Evolutionary conservation across 148 eudicot species (phyloP).

Genomic region (Selenicereus undatus): DNA sequence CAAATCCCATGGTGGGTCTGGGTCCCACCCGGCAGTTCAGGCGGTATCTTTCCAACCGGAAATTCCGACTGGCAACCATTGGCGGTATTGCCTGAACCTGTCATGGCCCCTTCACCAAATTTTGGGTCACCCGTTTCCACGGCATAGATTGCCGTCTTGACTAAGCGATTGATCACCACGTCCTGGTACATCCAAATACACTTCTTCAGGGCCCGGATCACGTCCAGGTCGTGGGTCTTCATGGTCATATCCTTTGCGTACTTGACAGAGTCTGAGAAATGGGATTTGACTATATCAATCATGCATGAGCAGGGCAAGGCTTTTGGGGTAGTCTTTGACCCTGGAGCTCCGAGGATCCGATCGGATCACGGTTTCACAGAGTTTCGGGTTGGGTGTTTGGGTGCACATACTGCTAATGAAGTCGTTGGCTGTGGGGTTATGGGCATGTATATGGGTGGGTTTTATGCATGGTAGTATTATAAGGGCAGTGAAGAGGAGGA

Average conservation of each 20-base stretch:
- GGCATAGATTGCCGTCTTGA: conserved; percentile 27
- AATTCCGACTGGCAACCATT: conserved; percentile 23
- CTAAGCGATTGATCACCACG: conserved; percentile 23
- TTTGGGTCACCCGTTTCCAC: conserved; percentile 41
- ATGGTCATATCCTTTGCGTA: conserved; percentile 16
- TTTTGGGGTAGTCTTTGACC: conserved; percentile 19
- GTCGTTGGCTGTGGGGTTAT: conserved; percentile 13
- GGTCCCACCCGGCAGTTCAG: conserved; percentile 22
- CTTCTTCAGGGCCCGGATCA: conserved; percentile 19
- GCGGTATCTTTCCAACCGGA: conserved; percentile 20
- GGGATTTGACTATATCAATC: conserved; percentile 34
- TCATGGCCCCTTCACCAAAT: conserved; percentile 47
- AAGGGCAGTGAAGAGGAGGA: conserved; percentile 7
- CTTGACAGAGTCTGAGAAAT: conserved; percentile 27
- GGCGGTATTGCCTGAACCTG: conserved; percentile 37
- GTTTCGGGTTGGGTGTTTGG: conserved; percentile 32
- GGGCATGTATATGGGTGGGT: not conserved
- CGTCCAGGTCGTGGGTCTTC: conserved; percentile 21
- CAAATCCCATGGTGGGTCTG: conserved; percentile 28
- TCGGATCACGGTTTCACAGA: conserved; percentile 36
- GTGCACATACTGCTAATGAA: conserved; percentile 26
- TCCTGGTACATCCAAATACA: conserved; percentile 22
- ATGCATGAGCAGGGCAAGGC: conserved; percentile 36
- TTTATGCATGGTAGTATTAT: not conserved
- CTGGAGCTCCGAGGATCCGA: conserved; percentile 40